Base-by-base conservation (phyloP, 2,329 filamentous ascomycete species). In the Pseudocercospora musae region DNA sequence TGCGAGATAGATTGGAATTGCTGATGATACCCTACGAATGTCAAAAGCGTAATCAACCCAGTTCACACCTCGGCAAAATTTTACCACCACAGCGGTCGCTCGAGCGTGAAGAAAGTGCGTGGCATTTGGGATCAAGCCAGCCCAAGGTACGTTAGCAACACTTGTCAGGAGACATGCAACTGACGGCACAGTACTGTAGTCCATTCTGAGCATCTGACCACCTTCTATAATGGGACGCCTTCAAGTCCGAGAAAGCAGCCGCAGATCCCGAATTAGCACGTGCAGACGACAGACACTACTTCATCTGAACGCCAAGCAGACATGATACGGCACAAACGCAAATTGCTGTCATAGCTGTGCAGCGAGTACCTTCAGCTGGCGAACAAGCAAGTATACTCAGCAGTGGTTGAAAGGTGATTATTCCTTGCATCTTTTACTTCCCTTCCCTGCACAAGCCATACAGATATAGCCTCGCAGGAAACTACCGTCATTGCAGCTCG, bases 1-100 rank as follows among this genome's bases (percentile, higher is more conserved):
- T 29, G 55, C 55, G 40, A 57, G 55, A 57, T 57, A 57, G 55
- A 57, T 57, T 57, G 55, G 55, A 46, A 46, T 37, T 27, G 55
- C 55, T 57, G 37, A 57, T 57, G 55, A 57, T 57, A 57, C 55
- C 55, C 55, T 48, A 33, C 37, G 40, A 57, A 31, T 57, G 20
- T 46, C 55, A 48, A 46, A 56, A 54, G 52, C 52, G 31, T 54
- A 40, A 40, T 54, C 8, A 40, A 20, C 8, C 18, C 29, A 54
- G 20, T 52, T 25, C 25, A 52, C n/a, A 40, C 9, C 37, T 40
- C 8, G 37, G 37, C 37, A 18, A 40, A 40, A 7, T 18, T 40
- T 15, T 18, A 40, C 37, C 5, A 40, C 37, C 37, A 40, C 15
- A n/a, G 37, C 37, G 37, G 37, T 15, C 37, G 37, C 37, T 40